Evolutionary conservation across 2,329 filamentous ascomycete genomes (phyloP), one percentile per base, ranked within the genome.

Genomic region (Penicillium italicum): DNA sequence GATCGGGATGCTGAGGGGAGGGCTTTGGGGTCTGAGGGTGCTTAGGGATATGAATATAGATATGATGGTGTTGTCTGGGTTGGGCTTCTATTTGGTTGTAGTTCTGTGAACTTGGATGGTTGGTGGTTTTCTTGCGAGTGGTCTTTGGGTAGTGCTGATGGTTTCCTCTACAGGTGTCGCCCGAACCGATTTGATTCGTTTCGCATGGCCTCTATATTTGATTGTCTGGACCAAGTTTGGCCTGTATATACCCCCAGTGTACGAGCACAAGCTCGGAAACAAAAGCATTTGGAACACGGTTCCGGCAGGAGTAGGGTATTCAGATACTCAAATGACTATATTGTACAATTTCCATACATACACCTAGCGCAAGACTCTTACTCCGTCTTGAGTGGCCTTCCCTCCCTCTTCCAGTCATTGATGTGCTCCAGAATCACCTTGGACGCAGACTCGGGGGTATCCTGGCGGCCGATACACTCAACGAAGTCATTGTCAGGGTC

Each of bases 401-500:
- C 74, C 54, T 76, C 74, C 47, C 81, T 80, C 69, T 81, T 83
- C 87, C 87, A 90, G 70, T 90, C 87, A 45, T 87, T 87, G 71
- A 97, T 88, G 74, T 99, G 94, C 59, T 89, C 87, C 57, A 88
- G 75, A 53, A 99, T 97, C 55, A 97, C 79, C 75, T 86, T 86
- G 7, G 92, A 89, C 1, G 87, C 94, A 67, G 90, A 84, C 60
- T 94, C 87, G 1, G 93, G 90, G 40, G 90, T 96, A 76, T 97
- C 92, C 76, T 99, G 94, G 60, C 94, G 82, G 18, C 94, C 94
- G 69, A 99, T 86, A 12, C 92, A 95, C 79, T 99, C 95, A 28
- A 99, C 93, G 74, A 99, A 99, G 73, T 99, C 92, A 20, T 93
- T 93, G 66, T 97, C 92, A 0, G 94, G 94, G 73, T 97, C 94